These are phyloP conservation scores for Hymenoscyphus albidus DNA, from an alignment of 2,329 filamentous ascomycete genomes.

Conservation along the genomic window DNA sequence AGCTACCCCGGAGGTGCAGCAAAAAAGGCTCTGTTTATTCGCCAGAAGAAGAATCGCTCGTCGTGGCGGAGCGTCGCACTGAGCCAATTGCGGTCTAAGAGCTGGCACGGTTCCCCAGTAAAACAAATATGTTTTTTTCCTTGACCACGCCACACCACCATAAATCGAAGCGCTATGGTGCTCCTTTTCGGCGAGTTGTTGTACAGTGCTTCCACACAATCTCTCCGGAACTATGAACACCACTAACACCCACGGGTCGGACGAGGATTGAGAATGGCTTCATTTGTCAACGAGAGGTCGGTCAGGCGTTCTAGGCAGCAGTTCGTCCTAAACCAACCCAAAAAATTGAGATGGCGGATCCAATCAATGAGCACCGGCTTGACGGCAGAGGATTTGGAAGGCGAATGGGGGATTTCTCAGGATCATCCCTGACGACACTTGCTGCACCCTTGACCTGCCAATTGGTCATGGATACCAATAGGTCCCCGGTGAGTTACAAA, in stretches of 20 bases:
- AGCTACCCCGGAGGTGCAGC: constrained; percentile 2
- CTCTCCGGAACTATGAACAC: neutral
- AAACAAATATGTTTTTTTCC: neutral
- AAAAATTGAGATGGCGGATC: neutral
- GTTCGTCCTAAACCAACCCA: neutral
- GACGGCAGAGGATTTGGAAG: neutral
- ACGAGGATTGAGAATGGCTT: neutral
- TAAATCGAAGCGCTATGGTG: neutral
- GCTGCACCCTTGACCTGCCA: neutral
- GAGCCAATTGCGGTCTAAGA: neutral
- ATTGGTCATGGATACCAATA: neutral
- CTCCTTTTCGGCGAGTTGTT: neutral
- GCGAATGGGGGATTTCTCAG: neutral
- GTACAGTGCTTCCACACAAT: neutral
- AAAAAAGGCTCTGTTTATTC: neutral
- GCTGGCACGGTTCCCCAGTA: neutral
- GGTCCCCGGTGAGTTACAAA: neutral
- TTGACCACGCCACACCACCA: neutral
- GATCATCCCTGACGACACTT: neutral
- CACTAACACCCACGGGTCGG: neutral
- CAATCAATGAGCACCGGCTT: neutral
- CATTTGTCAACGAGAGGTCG: neutral
- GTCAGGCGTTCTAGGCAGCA: constrained; percentile 11
- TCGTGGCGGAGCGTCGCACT: constrained; percentile 1
- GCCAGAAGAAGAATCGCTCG: neutral